Base-by-base conservation (phyloP, 2,329 filamentous ascomycete genomes). In the Colletotrichum lentis region DNA sequence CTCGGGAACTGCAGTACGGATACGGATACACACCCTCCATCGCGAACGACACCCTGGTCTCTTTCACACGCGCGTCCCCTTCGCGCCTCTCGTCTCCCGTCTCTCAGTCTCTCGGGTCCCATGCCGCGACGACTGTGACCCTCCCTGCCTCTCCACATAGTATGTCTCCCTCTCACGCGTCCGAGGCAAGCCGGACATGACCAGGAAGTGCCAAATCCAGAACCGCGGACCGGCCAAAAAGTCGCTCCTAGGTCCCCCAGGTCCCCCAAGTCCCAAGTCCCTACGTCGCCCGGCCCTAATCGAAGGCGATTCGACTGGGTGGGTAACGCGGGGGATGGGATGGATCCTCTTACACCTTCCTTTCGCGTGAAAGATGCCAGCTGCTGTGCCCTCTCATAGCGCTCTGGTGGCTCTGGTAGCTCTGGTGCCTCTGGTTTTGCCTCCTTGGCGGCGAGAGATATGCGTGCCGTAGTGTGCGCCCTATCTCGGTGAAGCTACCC, bases 261-360 rank as follows among this genome's bases (percentile, higher is more conserved):
- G 27, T 27, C n/a, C 27, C 24, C 24, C 24, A 27, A 3, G 24
- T 27, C 24, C 6, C 27, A 31, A 7, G 27, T 31, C 27, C 27
- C 43, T 31, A 55, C 24, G 27, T 47, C 53, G 61, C 47, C 61
- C 39, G 22, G n/a, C 35, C 43, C 58, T 27, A 27, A 52, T 66
- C 49, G 44, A 56, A 44, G 20, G 55, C 50, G 66, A 65, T 43
- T 53, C 27, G 27, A 31, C 27, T 10, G 27, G 44, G 56, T 69
- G 55, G 66, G 44, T 66, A 61, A 61, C 66, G 66, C 66, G 56
- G 55, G 27, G 55, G 66, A 61, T 57, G 50, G 43, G 66, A 66
- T 68, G 62, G 56, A 65, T 66, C 43, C 55, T 69, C 56, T 65
- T 66, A 57, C 66, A 66, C 66, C 66, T 61, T 69, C 66, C 66